These are phyloP conservation scores for Aspergillus arachidicola DNA, from an alignment of 2,329 filamentous ascomycete genomes.

Conservation along the genomic window DNA sequence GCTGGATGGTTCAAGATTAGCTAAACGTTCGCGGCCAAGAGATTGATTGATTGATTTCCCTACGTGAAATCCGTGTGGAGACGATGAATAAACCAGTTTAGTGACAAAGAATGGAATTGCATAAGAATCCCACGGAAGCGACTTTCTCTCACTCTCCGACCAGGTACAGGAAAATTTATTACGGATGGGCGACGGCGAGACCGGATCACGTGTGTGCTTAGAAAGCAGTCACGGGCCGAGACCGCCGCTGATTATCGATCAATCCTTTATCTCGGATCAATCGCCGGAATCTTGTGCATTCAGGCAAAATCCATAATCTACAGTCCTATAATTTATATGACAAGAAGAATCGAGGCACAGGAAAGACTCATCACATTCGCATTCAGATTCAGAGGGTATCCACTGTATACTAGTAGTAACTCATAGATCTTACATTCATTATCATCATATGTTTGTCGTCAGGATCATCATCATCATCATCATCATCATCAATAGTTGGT, in stretches of 20 bases:
- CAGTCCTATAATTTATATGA: background rate
- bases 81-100: slow-evolving; percentile 1
- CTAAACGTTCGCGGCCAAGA: slow-evolving; percentile 15
- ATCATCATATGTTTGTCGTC: background rate
- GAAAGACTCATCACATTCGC: background rate
- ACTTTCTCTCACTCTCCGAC: background rate
- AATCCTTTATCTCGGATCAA: slow-evolving; percentile 6
- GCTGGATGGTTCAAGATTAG: slow-evolving; percentile 22
- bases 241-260: slow-evolving; percentile 23
- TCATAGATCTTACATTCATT: slow-evolving; percentile 1
- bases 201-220: slow-evolving; percentile 25
- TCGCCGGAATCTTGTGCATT: background rate
- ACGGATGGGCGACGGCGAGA: slow-evolving; percentile 15
- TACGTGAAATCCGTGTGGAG: background rate
- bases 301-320: background rate
- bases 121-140: background rate
- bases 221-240: slow-evolving; percentile 20
- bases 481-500: background rate
- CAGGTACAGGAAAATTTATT: slow-evolving; percentile 3
- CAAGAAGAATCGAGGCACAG: background rate
- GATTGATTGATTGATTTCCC: background rate
- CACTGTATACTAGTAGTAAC: background rate
- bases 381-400: background rate
- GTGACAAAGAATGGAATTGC: slow-evolving; percentile 1
- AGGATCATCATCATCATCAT: background rate